These are phyloP conservation scores for Gonium pectorale DNA, from an alignment of 139 green algal species.

Conservation along the genomic window DNA sequence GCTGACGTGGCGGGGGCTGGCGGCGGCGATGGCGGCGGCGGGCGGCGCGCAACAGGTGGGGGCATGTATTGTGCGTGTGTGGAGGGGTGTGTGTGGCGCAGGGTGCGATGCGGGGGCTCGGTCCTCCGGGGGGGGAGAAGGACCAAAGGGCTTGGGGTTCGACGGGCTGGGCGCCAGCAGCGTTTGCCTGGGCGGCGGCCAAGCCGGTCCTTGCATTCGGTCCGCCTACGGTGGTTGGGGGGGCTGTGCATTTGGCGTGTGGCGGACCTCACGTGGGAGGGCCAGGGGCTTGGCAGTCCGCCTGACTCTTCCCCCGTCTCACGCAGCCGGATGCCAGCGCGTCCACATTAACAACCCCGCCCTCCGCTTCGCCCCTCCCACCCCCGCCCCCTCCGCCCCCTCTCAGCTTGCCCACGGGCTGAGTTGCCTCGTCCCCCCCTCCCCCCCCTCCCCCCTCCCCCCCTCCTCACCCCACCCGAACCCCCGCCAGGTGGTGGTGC, in stretches of 20 bases:
- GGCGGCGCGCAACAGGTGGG: constrained; percentile 22
- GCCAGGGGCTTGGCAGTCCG: not conserved
- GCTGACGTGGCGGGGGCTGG: not conserved
- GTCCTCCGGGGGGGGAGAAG: not conserved
- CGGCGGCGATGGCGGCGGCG: not conserved
- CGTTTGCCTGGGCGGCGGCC: too few relatives aligned
- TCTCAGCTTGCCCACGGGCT: too few relatives aligned
- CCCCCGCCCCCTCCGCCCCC: not conserved
- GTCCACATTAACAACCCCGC: not conserved
- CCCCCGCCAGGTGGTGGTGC: not conserved
- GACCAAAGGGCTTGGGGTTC: not conserved
- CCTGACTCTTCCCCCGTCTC: not conserved
- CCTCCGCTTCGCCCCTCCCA: not conserved
- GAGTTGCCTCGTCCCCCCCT: too few relatives aligned
- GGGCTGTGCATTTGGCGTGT: not conserved
- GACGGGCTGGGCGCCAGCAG: too few relatives aligned
- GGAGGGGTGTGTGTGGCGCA: not conserved
- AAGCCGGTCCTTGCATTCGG: too few relatives aligned
- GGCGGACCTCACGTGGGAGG: not conserved
- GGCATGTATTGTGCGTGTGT: not conserved
- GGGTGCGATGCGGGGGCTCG: not conserved
- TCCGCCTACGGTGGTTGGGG: not conserved
- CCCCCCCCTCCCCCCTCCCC: not conserved
- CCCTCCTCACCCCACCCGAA: not conserved
- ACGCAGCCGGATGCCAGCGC: not conserved